A percentile compares a stretch with the other conserved stretches of the same genome.
These are phyloP conservation scores for Wallacemonas rigidus DNA, from an alignment of 208 protist species.

Conservation along the genomic window DNA sequence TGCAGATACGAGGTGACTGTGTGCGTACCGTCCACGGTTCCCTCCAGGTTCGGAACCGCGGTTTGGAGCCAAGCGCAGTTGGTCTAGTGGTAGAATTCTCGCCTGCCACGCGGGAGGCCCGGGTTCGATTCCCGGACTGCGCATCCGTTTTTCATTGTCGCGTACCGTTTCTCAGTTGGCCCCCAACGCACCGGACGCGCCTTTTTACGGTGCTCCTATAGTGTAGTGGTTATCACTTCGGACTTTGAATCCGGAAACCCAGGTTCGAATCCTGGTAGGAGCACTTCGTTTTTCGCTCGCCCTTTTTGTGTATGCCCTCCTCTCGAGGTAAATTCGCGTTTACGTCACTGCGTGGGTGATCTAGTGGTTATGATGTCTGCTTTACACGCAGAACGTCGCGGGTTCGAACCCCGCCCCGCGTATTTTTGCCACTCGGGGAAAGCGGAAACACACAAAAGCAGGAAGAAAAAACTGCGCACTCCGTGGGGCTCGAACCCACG, in stretches of 20 bases:
- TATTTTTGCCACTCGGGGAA: background rate
- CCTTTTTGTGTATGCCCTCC: background rate
- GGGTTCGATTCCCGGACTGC: slow-evolving; percentile 94
- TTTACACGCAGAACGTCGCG: slow-evolving; percentile 17
- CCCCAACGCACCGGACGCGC: too few species aligned
- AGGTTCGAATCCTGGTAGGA: slow-evolving; percentile 67
- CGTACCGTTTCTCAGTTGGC: too few species aligned
- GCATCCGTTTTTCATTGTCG: slow-evolving; percentile 64
- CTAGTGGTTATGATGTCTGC: slow-evolving; percentile 20
- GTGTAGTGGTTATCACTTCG: slow-evolving; percentile 23
- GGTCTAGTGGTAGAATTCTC: slow-evolving; percentile 95
- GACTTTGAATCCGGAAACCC: slow-evolving; percentile 68
- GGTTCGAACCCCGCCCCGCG: background rate
- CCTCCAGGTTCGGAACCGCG: too few species aligned
- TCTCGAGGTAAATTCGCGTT: background rate
- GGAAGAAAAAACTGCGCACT: slow-evolving; percentile 4
- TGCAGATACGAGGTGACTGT: too few species aligned
- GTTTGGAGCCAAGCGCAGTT: slow-evolving; percentile 61
- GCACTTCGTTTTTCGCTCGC: slow-evolving; percentile 30
- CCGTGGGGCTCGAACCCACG: slow-evolving; percentile 72
- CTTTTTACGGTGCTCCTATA: too few species aligned
- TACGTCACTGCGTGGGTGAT: slow-evolving; percentile 1
- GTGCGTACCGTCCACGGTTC: too few species aligned
- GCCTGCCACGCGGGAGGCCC: slow-evolving; percentile 92
- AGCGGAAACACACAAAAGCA: background rate